Evolutionary conservation across 768 basidiomycete genomes (phyloP), one percentile per base, ranked within the genome.

Genomic region (Mycena filopes): DNA sequence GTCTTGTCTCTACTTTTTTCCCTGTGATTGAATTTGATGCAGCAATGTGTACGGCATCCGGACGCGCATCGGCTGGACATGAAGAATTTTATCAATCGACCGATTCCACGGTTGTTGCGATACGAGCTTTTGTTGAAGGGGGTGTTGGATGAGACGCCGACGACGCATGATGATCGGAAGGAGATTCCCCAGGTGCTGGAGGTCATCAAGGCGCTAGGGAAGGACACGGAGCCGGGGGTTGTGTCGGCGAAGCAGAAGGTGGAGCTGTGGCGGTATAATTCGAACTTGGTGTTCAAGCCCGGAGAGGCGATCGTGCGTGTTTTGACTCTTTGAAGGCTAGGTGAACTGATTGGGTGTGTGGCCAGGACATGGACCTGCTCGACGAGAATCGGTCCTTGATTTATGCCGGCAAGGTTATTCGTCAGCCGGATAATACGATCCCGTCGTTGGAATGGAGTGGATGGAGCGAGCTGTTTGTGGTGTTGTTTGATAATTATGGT

Each of bases 401-500:
- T 29, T 88, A 95, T 72, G 87, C 91, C 1, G 91, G 95, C 10
- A 94, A 89, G 68, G 80, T 98, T 25, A 83, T 92, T 55, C 87
- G 95, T 48, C 95, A 96, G 70, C 93, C 95, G 13, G 96, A 98
- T 31, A 63, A 63, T 45, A 56, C 55, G 13, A 63, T 63, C 25
- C 62, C 62, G 13, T 56, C 62, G 25, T 48, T 63, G 40, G 62
- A 63, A 48, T 63, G 54, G 66, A 89, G 90, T 38, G 94, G 93
- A 75, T 93, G 90, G 89, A 94, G 86, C 67, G 96, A 98, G 77
- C 83, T 97, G 12, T 92, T 90, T 68, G 91, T 97, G 12, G 83
- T 98, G 56, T 81, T 99, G 3, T 98, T 99, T 71, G 98, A 99
- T 78, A 95, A 99, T 72, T 99, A 98, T 71, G 76, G 95, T 95